Evolutionary conservation across 805 yeast species (phyloP), one percentile per base, ranked within the genome.

Genomic region (Cyberlindnera amylophila): DNA sequence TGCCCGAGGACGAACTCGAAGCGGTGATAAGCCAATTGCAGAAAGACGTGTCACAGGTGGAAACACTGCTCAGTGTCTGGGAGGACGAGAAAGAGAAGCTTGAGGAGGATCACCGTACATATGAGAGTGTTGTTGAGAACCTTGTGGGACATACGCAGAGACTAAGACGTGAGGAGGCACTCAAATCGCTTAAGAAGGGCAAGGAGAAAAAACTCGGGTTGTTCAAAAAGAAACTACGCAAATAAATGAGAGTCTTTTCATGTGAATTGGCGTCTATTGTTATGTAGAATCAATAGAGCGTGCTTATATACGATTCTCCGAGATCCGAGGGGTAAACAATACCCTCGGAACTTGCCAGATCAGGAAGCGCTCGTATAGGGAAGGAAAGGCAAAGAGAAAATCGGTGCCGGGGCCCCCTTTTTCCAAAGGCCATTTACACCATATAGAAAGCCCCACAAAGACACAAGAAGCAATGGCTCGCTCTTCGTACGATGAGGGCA

Each of bases 121-220:
- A 82, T 58, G 96, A 91, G 53, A 74, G 82, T 3, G 95, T 93
- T 51, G 89, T 93, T 32, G 96, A 88, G 57, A 89, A 87, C 54
- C 66, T 90, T 52, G 86, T 90, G 13, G 97, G 96, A 7, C 89
- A 90, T 59, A 85, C 96, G 6, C 96, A 93, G 61, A 77, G 86
- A 53, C 54, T 84, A 38, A 75, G 85, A 52, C 70, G 91, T 42
- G 69, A 65, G 43, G 73, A 70, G 50, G 61, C 67, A 13, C 63
- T 67, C 32, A 51, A 57, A 34, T 54, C 55, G 38, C 53, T 66
- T 38, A 65, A 65, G 50, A 64, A 62, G 46, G 63, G 62, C 36
- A 48, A 51, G 26, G 47, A 53, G 10, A 50, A 42, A n/a, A 39
- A 42, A 12, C 37, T 46, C 16, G 41, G 43, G 4, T 31, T 49